A percentile compares a stretch with the other conserved stretches of the same genome.
These are phyloP conservation scores for Primulina huaijiensis DNA, from an alignment of 257 asterid species.

Conservation along the genomic window DNA sequence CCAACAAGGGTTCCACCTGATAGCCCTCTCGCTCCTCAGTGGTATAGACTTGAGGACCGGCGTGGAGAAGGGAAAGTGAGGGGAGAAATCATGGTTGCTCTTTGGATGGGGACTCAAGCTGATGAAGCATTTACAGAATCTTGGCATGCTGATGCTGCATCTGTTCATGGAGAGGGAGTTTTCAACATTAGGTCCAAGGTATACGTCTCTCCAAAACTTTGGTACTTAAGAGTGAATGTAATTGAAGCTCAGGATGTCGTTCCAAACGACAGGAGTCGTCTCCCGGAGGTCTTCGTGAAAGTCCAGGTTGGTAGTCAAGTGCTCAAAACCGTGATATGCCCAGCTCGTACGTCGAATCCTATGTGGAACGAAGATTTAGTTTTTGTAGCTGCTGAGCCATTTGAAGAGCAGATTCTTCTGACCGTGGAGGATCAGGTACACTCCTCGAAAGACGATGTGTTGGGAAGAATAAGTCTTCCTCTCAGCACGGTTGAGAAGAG, in stretches of 20 bases:
- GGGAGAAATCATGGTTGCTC: conserved; percentile 68
- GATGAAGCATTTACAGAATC: conserved; percentile 78
- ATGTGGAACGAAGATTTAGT: conserved; percentile 73
- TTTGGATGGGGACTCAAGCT: conserved; percentile 83
- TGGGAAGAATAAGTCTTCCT: conserved; percentile 55
- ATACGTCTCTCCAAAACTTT: conserved; percentile 68
- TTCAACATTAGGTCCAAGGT: conserved; percentile 63
- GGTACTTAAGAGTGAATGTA: conserved; percentile 72
- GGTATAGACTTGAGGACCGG: conserved; percentile 65
- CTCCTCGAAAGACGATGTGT: conserved; percentile 50
- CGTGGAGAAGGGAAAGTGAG: conserved; percentile 45
- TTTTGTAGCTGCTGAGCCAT: conserved; percentile 74
- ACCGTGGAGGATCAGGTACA: conserved; percentile 63
- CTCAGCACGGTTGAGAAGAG: conserved; percentile 53
- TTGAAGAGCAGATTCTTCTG: conserved; percentile 64
- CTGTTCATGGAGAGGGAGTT: conserved; percentile 63
- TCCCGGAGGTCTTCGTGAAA: conserved; percentile 53
- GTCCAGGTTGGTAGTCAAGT: conserved; percentile 64
- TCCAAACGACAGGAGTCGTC: conserved; percentile 41
- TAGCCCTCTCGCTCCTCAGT: conserved; percentile 83
- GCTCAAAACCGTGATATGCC: conserved; percentile 48
- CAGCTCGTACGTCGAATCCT: conserved; percentile 54
- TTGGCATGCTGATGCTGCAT: conserved; percentile 80
- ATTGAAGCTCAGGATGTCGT: conserved; percentile 78
- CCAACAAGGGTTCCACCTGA: conserved; percentile 78